These are phyloP conservation scores for Dactylellina leptospora DNA, from an alignment of 2,329 filamentous ascomycete species.

Conservation along the genomic window DNA sequence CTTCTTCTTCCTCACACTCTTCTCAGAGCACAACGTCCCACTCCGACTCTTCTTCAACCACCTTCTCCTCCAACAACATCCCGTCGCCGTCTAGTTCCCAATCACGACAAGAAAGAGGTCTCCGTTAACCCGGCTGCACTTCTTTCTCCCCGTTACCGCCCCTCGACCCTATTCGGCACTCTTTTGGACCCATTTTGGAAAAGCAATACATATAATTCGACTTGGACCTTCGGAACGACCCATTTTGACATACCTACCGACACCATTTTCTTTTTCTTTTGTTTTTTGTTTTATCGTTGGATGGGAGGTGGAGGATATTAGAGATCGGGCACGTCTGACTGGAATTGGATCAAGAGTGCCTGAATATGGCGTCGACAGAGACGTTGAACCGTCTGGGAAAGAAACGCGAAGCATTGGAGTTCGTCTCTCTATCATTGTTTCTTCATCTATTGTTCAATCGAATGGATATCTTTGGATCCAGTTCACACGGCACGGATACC, in stretches of 20 bases:
- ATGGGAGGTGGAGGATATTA: conserved; percentile 24
- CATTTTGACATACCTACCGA: conserved; percentile 7
- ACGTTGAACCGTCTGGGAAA: conserved; percentile 38
- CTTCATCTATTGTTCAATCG: conserved; percentile 4
- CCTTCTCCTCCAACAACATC: not conserved
- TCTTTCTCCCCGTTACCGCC: conserved; percentile 12
- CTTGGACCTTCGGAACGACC: not conserved
- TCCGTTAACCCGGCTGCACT: conserved; percentile 48
- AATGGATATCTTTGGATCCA: conserved; percentile 7
- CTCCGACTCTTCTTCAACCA: not conserved
- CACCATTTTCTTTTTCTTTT: not conserved
- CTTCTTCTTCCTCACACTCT: conserved; percentile 17
- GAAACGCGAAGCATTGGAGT: conserved; percentile 53
- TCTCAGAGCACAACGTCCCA: not conserved
- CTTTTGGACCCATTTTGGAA: not conserved
- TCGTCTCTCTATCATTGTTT: conserved; percentile 9
- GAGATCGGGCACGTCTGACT: conserved; percentile 11
- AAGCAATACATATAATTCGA: not conserved
- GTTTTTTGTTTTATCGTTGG: not conserved
- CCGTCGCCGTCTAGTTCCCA: not conserved
- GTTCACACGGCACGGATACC: not conserved
- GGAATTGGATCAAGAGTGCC: conserved; percentile 3
- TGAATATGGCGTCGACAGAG: conserved; percentile 35
- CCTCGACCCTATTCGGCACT: not conserved
- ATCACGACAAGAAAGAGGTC: conserved; percentile 34